Evolutionary conservation across 352 stramenopile genomes (phyloP).

Genomic region (Pythium diclinum): DNA sequence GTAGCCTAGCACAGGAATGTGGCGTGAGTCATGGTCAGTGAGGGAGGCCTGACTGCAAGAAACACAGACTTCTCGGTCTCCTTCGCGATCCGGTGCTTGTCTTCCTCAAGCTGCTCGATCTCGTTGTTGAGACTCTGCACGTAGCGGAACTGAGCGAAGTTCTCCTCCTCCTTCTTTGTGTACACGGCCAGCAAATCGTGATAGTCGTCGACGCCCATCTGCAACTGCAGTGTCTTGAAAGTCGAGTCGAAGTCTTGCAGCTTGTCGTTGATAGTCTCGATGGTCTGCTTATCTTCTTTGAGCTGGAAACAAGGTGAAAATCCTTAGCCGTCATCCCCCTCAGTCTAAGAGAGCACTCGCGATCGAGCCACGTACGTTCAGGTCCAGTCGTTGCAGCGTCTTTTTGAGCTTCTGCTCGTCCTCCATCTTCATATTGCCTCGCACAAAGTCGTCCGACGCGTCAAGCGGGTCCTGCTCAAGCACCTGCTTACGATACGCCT

Average conservation of each 20-base stretch:
- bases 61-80: conserved; percentile 55
- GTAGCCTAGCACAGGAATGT: conserved; percentile 30
- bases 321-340: not conserved
- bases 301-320: conserved; percentile 34
- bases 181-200: conserved; percentile 60
- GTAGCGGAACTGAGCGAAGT: conserved; percentile 79
- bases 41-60: not conserved
- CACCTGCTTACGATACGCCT: conserved; percentile 76
- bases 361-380: conserved; percentile 30
- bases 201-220: conserved; percentile 65
- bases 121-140: conserved; percentile 80
- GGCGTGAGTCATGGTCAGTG: not conserved
- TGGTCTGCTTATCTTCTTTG: conserved; percentile 62
- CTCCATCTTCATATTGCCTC: conserved; percentile 72
- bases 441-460: conserved; percentile 63
- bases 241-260: conserved; percentile 74
- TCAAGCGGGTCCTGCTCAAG: conserved; percentile 70
- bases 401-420: conserved; percentile 75
- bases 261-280: conserved; percentile 66
- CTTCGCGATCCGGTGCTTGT: conserved; percentile 51
- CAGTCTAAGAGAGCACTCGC: not conserved
- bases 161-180: conserved; percentile 72
- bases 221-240: conserved; percentile 54
- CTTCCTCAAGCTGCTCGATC: conserved; percentile 78
- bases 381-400: conserved; percentile 57